Conservation (phyloP, 331 rosid species). For the Quercus phellos region DNA sequence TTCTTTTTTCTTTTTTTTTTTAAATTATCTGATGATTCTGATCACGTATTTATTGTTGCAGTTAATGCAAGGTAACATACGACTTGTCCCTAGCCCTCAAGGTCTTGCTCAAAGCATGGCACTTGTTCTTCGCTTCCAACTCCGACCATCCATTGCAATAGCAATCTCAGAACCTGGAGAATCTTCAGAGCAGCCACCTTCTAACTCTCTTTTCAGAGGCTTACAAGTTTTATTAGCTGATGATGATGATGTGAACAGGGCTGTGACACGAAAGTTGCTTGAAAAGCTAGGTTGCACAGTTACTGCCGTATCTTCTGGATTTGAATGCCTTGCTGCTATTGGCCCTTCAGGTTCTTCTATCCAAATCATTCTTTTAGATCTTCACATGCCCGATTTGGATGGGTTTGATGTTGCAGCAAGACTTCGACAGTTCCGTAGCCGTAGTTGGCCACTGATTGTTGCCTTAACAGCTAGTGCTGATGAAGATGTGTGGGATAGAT, state of each 20-base stretch:
- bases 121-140: constrained; percentile 75
- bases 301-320: constrained; percentile 72
- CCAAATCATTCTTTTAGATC: constrained; percentile 78
- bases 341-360: constrained; percentile 58
- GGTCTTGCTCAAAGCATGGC: constrained; percentile 89
- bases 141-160: constrained; percentile 58
- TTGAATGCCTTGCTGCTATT: constrained; percentile 68
- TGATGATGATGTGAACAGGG: constrained; percentile 81
- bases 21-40: background rate
- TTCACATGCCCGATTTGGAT: constrained; percentile 79
- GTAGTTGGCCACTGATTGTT: constrained; percentile 73
- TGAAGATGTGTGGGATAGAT: constrained; percentile 69
- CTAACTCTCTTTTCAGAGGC: constrained; percentile 69
- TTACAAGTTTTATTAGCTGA: constrained; percentile 77
- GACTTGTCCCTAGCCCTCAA: constrained; percentile 66
- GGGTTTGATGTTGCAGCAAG: constrained; percentile 75
- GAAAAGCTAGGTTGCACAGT: constrained; percentile 87
- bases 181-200: constrained; percentile 51
- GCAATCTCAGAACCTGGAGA: constrained; percentile 78
- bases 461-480: constrained; percentile 56
- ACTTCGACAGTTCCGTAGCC: constrained; percentile 75
- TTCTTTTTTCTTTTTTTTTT: background rate
- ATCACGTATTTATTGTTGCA: constrained; percentile 32
- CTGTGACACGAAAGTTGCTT: constrained; percentile 73
- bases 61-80: constrained; percentile 97